These are phyloP conservation scores for Crucihimalaya himalaica DNA, from an alignment of 345 rosid genomes.

Conservation along the genomic window DNA sequence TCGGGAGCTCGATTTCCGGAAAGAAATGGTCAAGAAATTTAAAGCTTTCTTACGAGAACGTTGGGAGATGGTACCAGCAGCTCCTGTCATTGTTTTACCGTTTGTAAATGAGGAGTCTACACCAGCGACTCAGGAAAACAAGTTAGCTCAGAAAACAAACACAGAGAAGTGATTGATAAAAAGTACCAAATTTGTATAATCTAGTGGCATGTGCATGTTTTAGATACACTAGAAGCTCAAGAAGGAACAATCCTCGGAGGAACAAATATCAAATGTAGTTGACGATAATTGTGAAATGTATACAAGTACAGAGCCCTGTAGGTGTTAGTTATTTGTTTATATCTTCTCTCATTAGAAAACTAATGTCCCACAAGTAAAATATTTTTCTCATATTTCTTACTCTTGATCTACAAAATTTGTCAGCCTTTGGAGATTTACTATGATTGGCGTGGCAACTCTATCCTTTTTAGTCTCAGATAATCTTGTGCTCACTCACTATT, in stretches of 20 bases:
- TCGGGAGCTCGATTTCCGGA: conserved; percentile 81
- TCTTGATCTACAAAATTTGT: not conserved
- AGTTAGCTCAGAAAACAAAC: conserved; percentile 41
- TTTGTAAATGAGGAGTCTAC: conserved; percentile 50
- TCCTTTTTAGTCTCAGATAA: conserved; percentile 15
- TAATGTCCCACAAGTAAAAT: not conserved
- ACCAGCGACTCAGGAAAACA: conserved; percentile 42
- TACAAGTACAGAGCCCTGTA: conserved; percentile 23
- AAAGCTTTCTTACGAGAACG: conserved; percentile 66
- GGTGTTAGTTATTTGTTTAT: conserved; percentile 8
- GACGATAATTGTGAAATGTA: conserved; percentile 25
- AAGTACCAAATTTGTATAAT: conserved; percentile 31
- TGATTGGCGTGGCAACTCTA: not conserved
- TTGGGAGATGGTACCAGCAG: conserved; percentile 84
- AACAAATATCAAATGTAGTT: conserved; percentile 20
- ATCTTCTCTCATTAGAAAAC: not conserved
- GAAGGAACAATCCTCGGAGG: conserved; percentile 3
- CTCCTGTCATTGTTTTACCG: conserved; percentile 81
- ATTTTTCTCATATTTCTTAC: not conserved
- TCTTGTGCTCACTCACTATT: not conserved
- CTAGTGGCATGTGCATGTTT: conserved; percentile 15
- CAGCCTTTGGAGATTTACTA: not conserved
- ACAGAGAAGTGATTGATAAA: conserved; percentile 36
- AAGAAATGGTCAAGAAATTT: conserved; percentile 71
- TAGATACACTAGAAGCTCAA: conserved; percentile 23